Evolutionary conservation across 345 rosid species (phyloP).

Genomic region (Balakata baccata): DNA sequence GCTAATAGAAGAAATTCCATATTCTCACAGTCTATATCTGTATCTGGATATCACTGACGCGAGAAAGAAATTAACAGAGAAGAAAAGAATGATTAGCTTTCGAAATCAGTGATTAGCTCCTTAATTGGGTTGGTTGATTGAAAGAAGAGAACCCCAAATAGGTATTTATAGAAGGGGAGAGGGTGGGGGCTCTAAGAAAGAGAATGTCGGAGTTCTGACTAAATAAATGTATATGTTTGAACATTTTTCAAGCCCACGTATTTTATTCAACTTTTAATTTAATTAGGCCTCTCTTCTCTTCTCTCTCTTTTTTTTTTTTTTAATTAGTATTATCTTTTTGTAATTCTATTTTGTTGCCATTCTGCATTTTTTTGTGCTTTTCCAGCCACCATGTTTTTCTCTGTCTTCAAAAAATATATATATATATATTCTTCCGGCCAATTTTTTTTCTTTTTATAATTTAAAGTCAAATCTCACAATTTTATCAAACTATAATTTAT

Average conservation of each 20-base stretch:
- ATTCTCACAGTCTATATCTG: background rate
- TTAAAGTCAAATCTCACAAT: too few relatives aligned
- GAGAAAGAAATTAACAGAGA: background rate
- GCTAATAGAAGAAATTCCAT: conserved; percentile 26
- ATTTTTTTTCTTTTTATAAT: too few relatives aligned
- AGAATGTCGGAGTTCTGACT: conserved; percentile 30
- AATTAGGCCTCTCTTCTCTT: background rate
- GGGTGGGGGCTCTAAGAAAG: background rate
- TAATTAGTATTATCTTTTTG: background rate
- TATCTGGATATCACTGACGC: conserved; percentile 3
- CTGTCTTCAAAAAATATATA: too few relatives aligned
- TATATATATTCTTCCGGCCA: too few relatives aligned
- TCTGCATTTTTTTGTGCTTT: too few relatives aligned
- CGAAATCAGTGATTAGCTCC: background rate
- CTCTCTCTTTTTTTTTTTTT: too few relatives aligned
- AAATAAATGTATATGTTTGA: conserved; percentile 9
- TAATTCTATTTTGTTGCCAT: too few relatives aligned
- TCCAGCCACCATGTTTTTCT: too few relatives aligned
- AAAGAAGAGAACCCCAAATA: conserved; percentile 1
- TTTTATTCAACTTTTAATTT: background rate
- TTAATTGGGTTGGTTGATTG: background rate
- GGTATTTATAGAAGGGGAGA: conserved; percentile 40
- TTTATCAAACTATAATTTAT: too few relatives aligned
- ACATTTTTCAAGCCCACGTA: background rate
- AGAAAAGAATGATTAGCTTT: background rate